Evolutionary conservation across 78 protist species (phyloP).

Genomic region (Dictyostelium discoideum): DNA sequence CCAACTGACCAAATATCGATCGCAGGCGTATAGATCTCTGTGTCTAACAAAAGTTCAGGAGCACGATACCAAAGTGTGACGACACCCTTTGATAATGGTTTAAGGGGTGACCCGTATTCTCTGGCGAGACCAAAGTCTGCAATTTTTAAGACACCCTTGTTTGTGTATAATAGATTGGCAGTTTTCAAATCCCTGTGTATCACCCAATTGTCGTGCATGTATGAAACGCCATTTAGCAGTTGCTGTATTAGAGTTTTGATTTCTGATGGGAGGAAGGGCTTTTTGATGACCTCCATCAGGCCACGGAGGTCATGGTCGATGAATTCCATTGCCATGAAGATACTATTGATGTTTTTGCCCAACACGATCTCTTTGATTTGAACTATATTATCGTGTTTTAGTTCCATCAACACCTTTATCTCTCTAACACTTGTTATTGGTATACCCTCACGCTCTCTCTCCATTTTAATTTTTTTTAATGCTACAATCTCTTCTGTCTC

Average conservation of each 20-base stretch:
- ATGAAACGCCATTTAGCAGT: constrained; percentile 61
- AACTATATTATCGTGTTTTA: constrained; percentile 97
- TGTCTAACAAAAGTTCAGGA: constrained; percentile 88
- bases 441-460: constrained; percentile 98
- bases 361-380: constrained; percentile 71
- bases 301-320: constrained; percentile 83
- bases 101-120: constrained; percentile 94
- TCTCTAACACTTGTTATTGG: constrained; percentile 99
- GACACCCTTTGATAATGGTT: constrained; percentile 94
- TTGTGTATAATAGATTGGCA: constrained; percentile 74
- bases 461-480: constrained; percentile 97
- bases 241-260: constrained; percentile 78
- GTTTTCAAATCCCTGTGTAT: constrained; percentile 85
- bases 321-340: constrained; percentile 86
- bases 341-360: constrained; percentile 22
- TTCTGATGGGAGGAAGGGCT: constrained; percentile 73
- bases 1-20: constrained; percentile 99
- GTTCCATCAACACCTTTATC: constrained; percentile 93
- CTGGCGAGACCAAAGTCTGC: constrained; percentile 99
- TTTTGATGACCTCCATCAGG: constrained; percentile 42
- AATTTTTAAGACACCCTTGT: constrained; percentile 90
- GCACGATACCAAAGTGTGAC: constrained; percentile 89
- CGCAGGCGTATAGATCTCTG: constrained; percentile 92
- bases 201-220: constrained; percentile 83
- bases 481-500: constrained; percentile 94